Evolutionary conservation across 805 yeast genomes (phyloP).

Genomic region (Barnettozyma populi): DNA sequence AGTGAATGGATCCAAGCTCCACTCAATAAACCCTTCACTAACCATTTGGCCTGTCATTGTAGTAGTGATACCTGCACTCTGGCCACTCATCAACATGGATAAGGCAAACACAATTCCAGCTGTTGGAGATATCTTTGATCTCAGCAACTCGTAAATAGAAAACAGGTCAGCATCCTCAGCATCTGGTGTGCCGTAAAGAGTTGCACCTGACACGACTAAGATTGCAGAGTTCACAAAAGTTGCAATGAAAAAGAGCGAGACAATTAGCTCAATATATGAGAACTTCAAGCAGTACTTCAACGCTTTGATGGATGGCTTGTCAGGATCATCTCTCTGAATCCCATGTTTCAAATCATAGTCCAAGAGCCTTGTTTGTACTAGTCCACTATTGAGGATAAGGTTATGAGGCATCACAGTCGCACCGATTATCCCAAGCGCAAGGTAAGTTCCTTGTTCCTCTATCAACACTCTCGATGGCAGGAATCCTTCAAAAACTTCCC

Average conservation of each 20-base stretch:
- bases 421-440: constrained; percentile 80
- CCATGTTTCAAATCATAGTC: constrained; percentile 66
- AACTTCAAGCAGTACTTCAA: constrained; percentile 72
- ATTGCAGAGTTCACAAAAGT: constrained; percentile 90
- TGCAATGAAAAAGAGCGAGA: constrained; percentile 81
- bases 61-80: constrained; percentile 91
- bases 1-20: constrained; percentile 78
- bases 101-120: constrained; percentile 89
- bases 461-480: constrained; percentile 58
- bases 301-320: constrained; percentile 75
- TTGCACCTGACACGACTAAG: constrained; percentile 86
- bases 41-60: constrained; percentile 94
- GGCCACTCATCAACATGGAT: constrained; percentile 87
- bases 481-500: constrained; percentile 57
- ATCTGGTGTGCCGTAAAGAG: constrained; percentile 58
- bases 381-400: constrained; percentile 75
- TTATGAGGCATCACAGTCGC: constrained; percentile 97
- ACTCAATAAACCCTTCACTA: constrained; percentile 78
- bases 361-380: constrained; percentile 77
- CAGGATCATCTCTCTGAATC: constrained; percentile 33
- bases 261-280: constrained; percentile 76
- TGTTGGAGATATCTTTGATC: constrained; percentile 66
- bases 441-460: constrained; percentile 64
- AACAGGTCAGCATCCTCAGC: constrained; percentile 77
- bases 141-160: constrained; percentile 69